These are phyloP conservation scores for Cladosporium sp. DNA, from an alignment of 2,329 filamentous ascomycete genomes.

Conservation along the genomic window DNA sequence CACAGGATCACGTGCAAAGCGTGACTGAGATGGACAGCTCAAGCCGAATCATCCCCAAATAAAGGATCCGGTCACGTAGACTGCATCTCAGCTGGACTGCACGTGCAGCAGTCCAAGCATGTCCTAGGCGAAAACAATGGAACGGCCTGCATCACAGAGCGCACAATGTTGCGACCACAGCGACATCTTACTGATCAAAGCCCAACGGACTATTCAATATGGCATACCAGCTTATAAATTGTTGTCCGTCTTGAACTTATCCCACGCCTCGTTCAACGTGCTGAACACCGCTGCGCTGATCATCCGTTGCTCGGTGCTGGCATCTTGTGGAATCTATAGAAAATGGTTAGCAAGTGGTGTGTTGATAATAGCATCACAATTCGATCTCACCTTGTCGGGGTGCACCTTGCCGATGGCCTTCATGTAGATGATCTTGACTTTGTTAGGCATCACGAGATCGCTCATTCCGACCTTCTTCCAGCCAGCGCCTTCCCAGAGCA, in stretches of 20 bases:
- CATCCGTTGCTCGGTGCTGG: conserved; percentile 69
- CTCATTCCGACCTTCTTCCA: conserved; percentile 98
- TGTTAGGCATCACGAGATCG: conserved; percentile 87
- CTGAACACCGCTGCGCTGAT: conserved; percentile 67
- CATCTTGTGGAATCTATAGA: conserved; percentile 60
- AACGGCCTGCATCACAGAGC: background rate
- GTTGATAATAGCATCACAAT: background rate
- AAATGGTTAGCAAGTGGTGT: background rate
- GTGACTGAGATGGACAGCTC: background rate
- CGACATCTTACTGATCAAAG: background rate
- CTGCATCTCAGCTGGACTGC: background rate
- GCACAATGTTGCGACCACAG: background rate
- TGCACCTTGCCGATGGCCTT: conserved; percentile 98
- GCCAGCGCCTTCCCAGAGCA: conserved; percentile 87
- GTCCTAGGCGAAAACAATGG: background rate
- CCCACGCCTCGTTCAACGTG: conserved; percentile 68
- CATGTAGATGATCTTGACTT: conserved; percentile 98
- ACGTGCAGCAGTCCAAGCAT: background rate
- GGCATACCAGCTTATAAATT: conserved; percentile 47
- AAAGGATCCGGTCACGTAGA: background rate
- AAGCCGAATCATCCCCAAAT: background rate
- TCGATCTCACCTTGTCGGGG: conserved; percentile 85
- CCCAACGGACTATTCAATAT: background rate
- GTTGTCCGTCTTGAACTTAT: conserved; percentile 68
- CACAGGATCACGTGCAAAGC: background rate